A percentile compares a stretch with the other conserved stretches of the same genome.
Evolutionary conservation across 108 stramenopile species (phyloP).

Genomic region (Nitzschia inconspicua): DNA sequence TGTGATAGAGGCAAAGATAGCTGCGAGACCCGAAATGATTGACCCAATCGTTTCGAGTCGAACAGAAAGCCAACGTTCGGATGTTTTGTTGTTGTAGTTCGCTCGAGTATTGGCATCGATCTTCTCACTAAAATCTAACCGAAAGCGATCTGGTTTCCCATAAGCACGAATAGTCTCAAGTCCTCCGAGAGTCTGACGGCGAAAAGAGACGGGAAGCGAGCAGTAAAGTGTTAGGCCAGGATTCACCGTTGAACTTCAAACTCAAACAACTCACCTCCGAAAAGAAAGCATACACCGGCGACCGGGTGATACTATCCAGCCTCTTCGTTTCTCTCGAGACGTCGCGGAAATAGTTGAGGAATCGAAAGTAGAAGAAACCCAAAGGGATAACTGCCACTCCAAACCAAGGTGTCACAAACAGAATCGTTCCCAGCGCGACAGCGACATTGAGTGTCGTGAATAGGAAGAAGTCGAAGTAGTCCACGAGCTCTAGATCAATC

Average conservation of each 20-base stretch:
- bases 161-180: constrained; percentile 89
- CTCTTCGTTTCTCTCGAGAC: constrained; percentile 79
- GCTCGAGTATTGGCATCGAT: constrained; percentile 66
- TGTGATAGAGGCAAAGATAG: constrained; percentile 61
- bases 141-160: constrained; percentile 48
- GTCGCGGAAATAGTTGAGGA: constrained; percentile 74
- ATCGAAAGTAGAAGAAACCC: constrained; percentile 44
- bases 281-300: constrained; percentile 94
- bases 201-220: no score
- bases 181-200: constrained; percentile 71
- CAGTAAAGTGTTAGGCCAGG: neutral
- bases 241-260: neutral
- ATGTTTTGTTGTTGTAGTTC: constrained; percentile 56
- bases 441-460: constrained; percentile 33
- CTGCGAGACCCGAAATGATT: constrained; percentile 53
- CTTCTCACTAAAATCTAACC: constrained; percentile 46
- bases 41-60: constrained; percentile 74
- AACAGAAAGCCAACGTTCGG: constrained; percentile 75
- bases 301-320: constrained; percentile 81
- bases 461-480: constrained; percentile 35
- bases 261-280: constrained; percentile 46
- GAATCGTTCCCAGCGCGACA: constrained; percentile 39
- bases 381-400: constrained; percentile 34
- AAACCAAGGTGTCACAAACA: constrained; percentile 47
- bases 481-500: constrained; percentile 55